Evolutionary conservation across 169 alveolate genomes (phyloP).

Genomic region (Plasmodium ovale): DNA sequence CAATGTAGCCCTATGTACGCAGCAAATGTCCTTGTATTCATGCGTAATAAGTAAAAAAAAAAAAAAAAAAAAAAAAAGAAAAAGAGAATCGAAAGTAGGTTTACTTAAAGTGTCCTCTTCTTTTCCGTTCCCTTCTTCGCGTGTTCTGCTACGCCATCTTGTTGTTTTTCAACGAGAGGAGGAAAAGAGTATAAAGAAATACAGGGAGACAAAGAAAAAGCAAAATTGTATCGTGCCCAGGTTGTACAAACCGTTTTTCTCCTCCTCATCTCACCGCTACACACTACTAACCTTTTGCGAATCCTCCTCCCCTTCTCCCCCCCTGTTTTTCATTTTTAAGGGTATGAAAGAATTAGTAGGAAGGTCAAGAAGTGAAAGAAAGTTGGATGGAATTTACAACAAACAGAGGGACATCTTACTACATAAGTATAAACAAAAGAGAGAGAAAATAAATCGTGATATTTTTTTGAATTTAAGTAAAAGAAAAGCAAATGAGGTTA

Average conservation of each 20-base stretch:
- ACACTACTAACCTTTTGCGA: too few species aligned
- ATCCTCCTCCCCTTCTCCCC: too few species aligned
- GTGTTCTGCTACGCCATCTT: too few species aligned
- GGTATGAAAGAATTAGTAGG: conserved; percentile 83
- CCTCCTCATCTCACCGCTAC: neutral
- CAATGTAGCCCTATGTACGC: too few species aligned
- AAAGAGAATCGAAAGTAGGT: too few species aligned
- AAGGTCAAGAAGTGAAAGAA: conserved; percentile 85
- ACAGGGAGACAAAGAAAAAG: neutral
- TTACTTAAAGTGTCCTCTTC: neutral
- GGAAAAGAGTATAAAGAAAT: neutral
- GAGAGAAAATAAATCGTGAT: conserved; percentile 11
- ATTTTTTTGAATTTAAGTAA: conserved; percentile 40
- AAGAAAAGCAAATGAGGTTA: conserved; percentile 59
- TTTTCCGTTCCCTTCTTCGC: neutral
- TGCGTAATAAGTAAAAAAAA: too few species aligned
- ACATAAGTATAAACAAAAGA: conserved; percentile 15
- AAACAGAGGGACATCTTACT: conserved; percentile 77
- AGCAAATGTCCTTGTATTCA: too few species aligned
- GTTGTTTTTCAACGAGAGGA: too few species aligned
- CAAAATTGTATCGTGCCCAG: too few species aligned
- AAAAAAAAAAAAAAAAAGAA: too few species aligned
- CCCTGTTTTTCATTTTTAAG: conserved; percentile 38
- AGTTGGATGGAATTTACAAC: conserved; percentile 83
- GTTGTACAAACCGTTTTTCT: neutral